Evolutionary conservation across 768 basidiomycete genomes (phyloP).

Genomic region (Galerina sulciceps): DNA sequence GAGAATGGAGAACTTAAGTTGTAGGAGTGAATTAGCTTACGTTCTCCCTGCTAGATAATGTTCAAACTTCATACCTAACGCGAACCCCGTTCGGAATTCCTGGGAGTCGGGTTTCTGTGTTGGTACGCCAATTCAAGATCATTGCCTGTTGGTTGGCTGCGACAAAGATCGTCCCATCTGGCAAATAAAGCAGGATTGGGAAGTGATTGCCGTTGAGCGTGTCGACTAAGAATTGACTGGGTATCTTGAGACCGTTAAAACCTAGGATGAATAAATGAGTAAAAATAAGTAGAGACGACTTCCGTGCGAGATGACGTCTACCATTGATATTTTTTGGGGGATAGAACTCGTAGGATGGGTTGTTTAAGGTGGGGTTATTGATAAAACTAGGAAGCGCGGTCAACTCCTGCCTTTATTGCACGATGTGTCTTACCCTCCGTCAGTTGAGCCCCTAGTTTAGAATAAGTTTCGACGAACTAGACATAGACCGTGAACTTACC

Average conservation of each 20-base stretch:
- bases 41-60: not conserved
- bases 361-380: not conserved
- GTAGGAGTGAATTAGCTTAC: not conserved
- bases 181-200: not conserved
- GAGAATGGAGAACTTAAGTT: not conserved
- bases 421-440: not conserved
- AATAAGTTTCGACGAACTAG: not conserved
- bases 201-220: not conserved
- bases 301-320: not conserved
- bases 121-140: not conserved
- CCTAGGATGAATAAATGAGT: not conserved
- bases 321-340: not conserved
- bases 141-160: not conserved
- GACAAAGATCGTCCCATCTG: not conserved
- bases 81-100: constrained; percentile 1
- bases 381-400: not conserved
- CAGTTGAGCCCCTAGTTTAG: not conserved
- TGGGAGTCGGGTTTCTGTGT: not conserved
- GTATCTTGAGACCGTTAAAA: not conserved
- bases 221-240: not conserved
- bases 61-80: not conserved
- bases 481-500: not conserved
- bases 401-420: not conserved
- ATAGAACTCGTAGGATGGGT: not conserved
- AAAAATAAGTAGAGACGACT: not conserved